A percentile compares a stretch with the other conserved stretches of the same genome.
Evolutionary conservation across 352 stramenopile species (phyloP).

Genomic region (Phytopythium oedochilum): DNA sequence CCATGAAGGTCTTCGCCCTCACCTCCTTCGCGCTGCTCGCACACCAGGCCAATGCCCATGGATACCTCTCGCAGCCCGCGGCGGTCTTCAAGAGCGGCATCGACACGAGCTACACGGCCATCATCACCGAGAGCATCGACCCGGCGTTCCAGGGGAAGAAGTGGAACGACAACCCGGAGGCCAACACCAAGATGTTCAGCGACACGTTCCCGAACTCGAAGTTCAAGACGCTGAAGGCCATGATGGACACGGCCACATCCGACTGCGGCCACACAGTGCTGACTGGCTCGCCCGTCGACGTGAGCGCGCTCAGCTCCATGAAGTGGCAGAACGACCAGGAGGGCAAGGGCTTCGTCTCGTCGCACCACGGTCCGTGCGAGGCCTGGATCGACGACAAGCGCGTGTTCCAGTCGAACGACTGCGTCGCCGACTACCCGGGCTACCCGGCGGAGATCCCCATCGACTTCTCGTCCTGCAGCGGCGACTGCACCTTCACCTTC

Average conservation of each 20-base stretch:
- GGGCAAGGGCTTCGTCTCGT: constrained; percentile 33
- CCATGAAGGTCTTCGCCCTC: constrained; percentile 13
- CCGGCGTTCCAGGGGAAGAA: constrained; percentile 25
- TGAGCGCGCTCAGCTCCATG: constrained; percentile 28
- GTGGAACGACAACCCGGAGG: constrained; percentile 28
- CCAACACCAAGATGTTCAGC: constrained; percentile 30
- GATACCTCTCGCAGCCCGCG: constrained; percentile 32
- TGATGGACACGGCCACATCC: constrained; percentile 32
- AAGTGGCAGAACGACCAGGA: constrained; percentile 47
- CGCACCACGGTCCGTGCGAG: constrained; percentile 47
- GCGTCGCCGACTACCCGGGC: constrained; percentile 19
- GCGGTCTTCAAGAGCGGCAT: constrained; percentile 26
- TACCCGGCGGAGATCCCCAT: constrained; percentile 49
- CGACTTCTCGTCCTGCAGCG: constrained; percentile 42
- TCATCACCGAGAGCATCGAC: constrained; percentile 22
- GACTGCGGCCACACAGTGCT: neutral
- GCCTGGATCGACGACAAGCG: constrained; percentile 35
- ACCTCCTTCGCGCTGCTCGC: constrained; percentile 15
- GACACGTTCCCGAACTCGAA: constrained; percentile 22
- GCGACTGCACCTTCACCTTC: constrained; percentile 48
- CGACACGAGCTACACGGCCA: constrained; percentile 25
- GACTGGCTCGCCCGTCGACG: constrained; percentile 17
- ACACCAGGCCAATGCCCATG: constrained; percentile 23
- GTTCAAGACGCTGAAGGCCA: constrained; percentile 23
- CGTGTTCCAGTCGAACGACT: constrained; percentile 38